Base-by-base conservation (phyloP, 305 asterid genomes). In the Fraxinus platypoda region DNA sequence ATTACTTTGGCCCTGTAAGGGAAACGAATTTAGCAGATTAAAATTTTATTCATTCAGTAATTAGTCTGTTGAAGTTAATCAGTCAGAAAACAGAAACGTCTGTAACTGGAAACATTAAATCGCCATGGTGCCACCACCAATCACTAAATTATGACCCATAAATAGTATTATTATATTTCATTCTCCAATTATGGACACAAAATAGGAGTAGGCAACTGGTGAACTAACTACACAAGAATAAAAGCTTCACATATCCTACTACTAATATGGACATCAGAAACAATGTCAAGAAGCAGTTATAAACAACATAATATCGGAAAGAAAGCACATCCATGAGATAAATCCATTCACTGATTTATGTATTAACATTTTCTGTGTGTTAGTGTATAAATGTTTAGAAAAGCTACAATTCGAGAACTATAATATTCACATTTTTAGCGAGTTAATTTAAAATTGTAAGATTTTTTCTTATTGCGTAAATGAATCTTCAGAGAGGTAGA, bases 1-100 rank as follows among this genome's bases (percentile, higher is more conserved):
- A 85, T 87, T 91, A 84, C 87, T 88, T 77, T 78, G 87, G 66
- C 99, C 99, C 99, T 95, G 84, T 81, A 81, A 41, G 26, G 49
- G 80, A 78, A 79, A 19, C 54, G 12, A 43, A 12, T 12, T 43
- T 43, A 43, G 54, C 54, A 43, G 54, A 43, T 43, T 43, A 43
- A 43, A 43, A 43, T 11, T 2, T 43, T 43, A 11, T 12, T 43
- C n/a, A 43, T 11, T 43, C 52, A 2, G 17, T 43, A 43, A 43
- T 43, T 12, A 43, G 52, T 43, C 5, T 11, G 52, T 41, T 41
- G n/a, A 43, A 43, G 54, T 3, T 12, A 43, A 43, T 43, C 54
- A 12, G n/a, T 43, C 54, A 43, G 52, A 43, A 43, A 43, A 43
- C 54, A 43, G 54, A 43, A 43, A 43, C 54, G 3, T 43, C 54